Evolutionary conservation across 2,329 filamentous ascomycete genomes (phyloP).

Genomic region (Lasiodiplodia hormozganensis): DNA sequence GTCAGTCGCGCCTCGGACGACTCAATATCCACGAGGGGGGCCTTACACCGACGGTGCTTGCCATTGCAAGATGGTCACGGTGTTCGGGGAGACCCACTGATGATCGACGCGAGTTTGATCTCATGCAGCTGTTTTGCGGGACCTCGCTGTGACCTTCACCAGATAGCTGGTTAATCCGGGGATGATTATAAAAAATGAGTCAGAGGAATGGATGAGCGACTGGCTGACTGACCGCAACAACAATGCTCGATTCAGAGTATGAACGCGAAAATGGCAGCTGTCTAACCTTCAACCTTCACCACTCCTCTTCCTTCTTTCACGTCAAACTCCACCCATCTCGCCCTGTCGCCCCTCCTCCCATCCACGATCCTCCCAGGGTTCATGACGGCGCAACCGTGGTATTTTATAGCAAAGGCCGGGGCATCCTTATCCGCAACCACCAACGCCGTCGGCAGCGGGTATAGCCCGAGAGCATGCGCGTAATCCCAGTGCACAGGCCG

Average conservation of each 20-base stretch:
- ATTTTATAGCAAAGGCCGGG: constrained; percentile 84
- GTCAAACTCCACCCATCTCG: constrained; percentile 86
- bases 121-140: background rate
- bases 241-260: background rate
- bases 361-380: constrained; percentile 81
- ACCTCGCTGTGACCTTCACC: background rate
- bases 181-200: constrained; percentile 1
- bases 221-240: background rate
- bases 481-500: constrained; percentile 93
- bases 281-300: constrained; percentile 35
- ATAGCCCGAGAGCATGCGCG: constrained; percentile 76
- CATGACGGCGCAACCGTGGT: constrained; percentile 95
- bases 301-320: constrained; percentile 38
- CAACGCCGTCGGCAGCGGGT: constrained; percentile 85
- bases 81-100: constrained; percentile 17
- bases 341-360: constrained; percentile 63
- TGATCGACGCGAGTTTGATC: constrained; percentile 8
- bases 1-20: background rate
- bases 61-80: background rate
- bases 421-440: constrained; percentile 83
- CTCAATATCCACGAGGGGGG: background rate
- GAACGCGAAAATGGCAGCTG: background rate
- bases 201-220: background rate
- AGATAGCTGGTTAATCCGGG: background rate
- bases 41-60: background rate